Evolutionary conservation across 768 basidiomycete genomes (phyloP), one percentile per base, ranked within the genome.

Genomic region (Cystofilobasidium capitatum): DNA sequence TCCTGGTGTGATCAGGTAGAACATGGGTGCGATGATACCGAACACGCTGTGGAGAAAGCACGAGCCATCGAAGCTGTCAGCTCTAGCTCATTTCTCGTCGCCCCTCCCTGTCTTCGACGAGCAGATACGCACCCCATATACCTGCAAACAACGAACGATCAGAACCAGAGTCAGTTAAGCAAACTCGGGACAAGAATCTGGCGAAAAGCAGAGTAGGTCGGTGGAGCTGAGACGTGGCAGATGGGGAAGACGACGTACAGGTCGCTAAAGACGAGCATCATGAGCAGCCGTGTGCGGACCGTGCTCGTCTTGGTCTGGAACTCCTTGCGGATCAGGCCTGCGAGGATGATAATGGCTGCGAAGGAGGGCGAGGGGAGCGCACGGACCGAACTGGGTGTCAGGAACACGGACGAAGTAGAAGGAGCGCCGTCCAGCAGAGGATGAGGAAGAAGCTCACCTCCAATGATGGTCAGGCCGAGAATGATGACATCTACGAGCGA

Each of bases 381-480:
- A 36, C 31, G 44, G 12, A 20, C n/a, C 3, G 9, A 24, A 9
- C 26, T 22, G 0, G 6, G 29, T 22, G 22, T 4, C 13, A 29
- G 24, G 44, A 20, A 26, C 33, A n/a, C 31, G 20, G 8, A 20
- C 22, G 12, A n/a, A 24, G 42, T 14, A 51, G 31, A 33, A 20
- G 35, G 26, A 10, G 13, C 12, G 51, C 9, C n/a, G n/a, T n/a
- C n/a, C n/a, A n/a, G n/a, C n/a, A n/a, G n/a, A 58, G 31, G 24
- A 10, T 5, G 22, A 10, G 36, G 55, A 58, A 58, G 7, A 29
- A 4, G 81, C 88, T 77, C 76, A 92, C 91, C 81, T 62, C 94
- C 94, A 71, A 91, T 12, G 39, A 67, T 55, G 29, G 60, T 67
- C 2, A 67, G 40, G 17, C 17, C 20, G 29, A 67, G 60, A 3